phyloP scores from a whole-genome alignment of 1,284 basidiomycete species.

The Fistulina hepatica region DNA sequence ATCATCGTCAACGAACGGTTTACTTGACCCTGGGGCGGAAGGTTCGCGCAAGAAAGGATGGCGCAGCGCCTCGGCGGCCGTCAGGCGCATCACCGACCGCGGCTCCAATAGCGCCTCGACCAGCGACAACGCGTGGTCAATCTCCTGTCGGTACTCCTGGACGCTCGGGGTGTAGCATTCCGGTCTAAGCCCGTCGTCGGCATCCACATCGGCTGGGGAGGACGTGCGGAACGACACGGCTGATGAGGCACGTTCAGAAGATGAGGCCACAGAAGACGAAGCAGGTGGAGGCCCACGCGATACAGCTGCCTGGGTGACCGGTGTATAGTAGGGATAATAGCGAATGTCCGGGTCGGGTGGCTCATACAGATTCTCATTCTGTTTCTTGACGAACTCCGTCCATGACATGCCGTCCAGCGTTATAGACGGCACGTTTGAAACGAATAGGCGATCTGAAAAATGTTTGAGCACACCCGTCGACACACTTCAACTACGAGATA shows the following conservation, averaged over 20 bases:
- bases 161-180: neutral
- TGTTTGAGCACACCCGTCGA: neutral
- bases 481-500: conserved; percentile 10
- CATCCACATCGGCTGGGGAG: conserved; percentile 2
- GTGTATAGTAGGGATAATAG: conserved; percentile 46
- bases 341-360: conserved; percentile 40
- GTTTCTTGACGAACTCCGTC: conserved; percentile 59
- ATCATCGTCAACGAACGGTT: too few species aligned
- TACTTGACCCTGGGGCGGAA: conserved; percentile 29
- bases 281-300: conserved; percentile 11
- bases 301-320: conserved; percentile 13
- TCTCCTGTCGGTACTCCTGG: conserved; percentile 33
- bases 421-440: conserved; percentile 75
- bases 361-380: conserved; percentile 65
- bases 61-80: conserved; percentile 63
- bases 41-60: conserved; percentile 57
- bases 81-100: conserved; percentile 65
- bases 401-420: conserved; percentile 57
- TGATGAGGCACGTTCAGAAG: conserved; percentile 29
- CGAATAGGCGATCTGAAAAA: conserved; percentile 67
- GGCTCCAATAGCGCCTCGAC: conserved; percentile 62
- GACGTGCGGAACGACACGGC: conserved; percentile 15
- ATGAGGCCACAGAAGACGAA: conserved; percentile 20
- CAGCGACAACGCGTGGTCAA: conserved; percentile 65
- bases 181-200: conserved; percentile 5